A percentile compares a stretch with the other conserved stretches of the same genome.
Evolutionary conservation across 148 eudicot species (phyloP).

Genomic region (Spergularia bocconei): DNA sequence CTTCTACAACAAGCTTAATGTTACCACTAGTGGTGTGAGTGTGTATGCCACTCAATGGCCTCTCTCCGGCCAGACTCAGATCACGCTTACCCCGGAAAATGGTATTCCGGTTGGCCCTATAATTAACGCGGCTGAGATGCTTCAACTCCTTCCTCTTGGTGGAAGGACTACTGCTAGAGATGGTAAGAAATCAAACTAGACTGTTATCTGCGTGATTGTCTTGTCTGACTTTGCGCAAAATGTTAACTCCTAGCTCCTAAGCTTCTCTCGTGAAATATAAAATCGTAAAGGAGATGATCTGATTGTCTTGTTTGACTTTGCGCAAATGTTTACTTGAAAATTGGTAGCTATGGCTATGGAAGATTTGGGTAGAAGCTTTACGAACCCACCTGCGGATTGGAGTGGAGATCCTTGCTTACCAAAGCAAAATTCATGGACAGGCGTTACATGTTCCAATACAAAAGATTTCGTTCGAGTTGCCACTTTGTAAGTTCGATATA

Average conservation of each 20-base stretch:
- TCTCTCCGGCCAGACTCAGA: conserved; percentile 51
- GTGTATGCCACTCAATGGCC: conserved; percentile 66
- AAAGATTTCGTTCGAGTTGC: conserved; percentile 34
- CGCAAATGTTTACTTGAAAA: neutral
- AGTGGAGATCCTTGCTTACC: conserved; percentile 91
- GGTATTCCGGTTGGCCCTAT: conserved; percentile 73
- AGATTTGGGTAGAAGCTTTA: conserved; percentile 40
- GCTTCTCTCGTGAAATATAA: neutral
- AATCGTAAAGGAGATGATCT: neutral
- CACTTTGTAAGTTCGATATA: conserved; percentile 59
- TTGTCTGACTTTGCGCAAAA: neutral
- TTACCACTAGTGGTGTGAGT: conserved; percentile 51
- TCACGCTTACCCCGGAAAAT: conserved; percentile 42
- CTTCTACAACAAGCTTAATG: conserved; percentile 54
- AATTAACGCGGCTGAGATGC: conserved; percentile 75
- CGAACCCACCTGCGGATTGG: conserved; percentile 69
- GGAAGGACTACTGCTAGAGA: conserved; percentile 55
- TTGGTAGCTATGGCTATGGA: conserved; percentile 52
- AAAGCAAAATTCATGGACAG: conserved; percentile 58
- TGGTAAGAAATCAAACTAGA: conserved; percentile 36
- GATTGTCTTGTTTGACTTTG: neutral
- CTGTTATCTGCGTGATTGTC: neutral
- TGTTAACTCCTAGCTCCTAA: too few relatives aligned
- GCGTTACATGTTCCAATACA: conserved; percentile 48
- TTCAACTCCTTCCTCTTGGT: conserved; percentile 50